A percentile compares a stretch with the other conserved stretches of the same genome.
Conservation (phyloP, 257 asterid genomes). For the Buddleja alternifolia region DNA sequence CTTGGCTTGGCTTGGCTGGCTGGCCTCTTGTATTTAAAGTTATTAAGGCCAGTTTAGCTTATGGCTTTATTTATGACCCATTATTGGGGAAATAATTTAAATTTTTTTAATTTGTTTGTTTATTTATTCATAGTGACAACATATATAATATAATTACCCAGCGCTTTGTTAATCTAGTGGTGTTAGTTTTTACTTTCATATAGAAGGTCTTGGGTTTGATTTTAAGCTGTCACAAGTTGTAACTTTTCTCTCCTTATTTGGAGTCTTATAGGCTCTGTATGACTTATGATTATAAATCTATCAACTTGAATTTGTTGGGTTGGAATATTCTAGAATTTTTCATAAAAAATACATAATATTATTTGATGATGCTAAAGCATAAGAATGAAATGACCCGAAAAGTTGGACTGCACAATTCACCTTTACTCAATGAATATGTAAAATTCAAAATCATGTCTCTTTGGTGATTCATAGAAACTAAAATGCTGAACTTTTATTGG, state of each 20-base stretch:
- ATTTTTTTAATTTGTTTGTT: background rate
- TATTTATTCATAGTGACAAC: no score
- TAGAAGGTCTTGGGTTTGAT: no score
- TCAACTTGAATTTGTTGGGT: no score
- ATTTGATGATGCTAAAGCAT: background rate
- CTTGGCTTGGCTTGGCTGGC: no score
- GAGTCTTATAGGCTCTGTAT: no score
- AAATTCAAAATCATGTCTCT: slow-evolving; percentile 22
- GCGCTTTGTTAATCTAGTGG: no score
- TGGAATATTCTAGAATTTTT: no score
- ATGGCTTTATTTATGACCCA: slow-evolving; percentile 37
- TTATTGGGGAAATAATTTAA: slow-evolving; percentile 11
- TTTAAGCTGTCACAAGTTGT: no score
- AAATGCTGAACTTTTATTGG: slow-evolving; percentile 12
- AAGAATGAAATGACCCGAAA: slow-evolving; percentile 36
- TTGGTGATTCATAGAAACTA: background rate
- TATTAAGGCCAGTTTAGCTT: slow-evolving; percentile 34
- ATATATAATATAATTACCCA: no score
- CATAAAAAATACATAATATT: background rate
- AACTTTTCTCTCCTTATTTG: no score
- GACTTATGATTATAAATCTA: no score
- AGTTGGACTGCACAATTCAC: slow-evolving; percentile 26
- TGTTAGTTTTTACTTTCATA: no score
- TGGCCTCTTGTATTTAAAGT: slow-evolving; percentile 34
- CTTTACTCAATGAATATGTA: slow-evolving; percentile 20